Evolutionary conservation across 2,329 filamentous ascomycete species (phyloP), one percentile per base, ranked within the genome.

Genomic region (Sarocladiaceae sp.): DNA sequence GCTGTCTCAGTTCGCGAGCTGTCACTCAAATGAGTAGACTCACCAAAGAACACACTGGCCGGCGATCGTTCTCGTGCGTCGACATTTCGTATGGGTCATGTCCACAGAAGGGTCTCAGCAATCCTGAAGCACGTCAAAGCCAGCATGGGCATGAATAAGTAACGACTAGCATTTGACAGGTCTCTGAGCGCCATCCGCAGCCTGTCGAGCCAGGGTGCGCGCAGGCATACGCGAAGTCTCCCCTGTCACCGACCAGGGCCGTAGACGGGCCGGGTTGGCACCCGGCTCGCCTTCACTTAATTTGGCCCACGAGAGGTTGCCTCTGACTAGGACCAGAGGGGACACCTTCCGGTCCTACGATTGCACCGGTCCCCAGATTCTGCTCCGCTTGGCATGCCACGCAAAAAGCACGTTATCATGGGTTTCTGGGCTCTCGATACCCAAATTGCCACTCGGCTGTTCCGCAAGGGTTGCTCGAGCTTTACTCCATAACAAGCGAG

Each of bases 281-380:
- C 37, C 37, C 37, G 37, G 26, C 37, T 41, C 37, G 37, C 37
- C 37, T 41, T 41, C 37, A n/a, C n/a, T n/a, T 13, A 41, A 41
- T 41, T 41, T 41, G 37, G 23, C 37, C 23, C 34, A 29, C n/a
- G 37, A 41, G 20, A 29, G 29, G 23, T 41, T 15, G 23, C 19
- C 29, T 15, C 9, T 29, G n/a, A 19, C 37, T 41, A 41, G 37
- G 19, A 41, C 37, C 37, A 41, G 37, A 41, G 10, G 16, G 37
- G 37, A 27, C 29, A 11, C 29, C 23, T 41, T 41, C 37, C 37
- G 37, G 37, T 21, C 37, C 37, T 41, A 18, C 24, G 19, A 6
- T n/a, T n/a, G n/a, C n/a, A n/a, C 3, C 4, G 12, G 37, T 41
- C 37, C 37, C 37, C 37, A 29, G 37, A 41, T 41, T 41, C 37